Percentiles rank a stretch among this genome's conserved stretches.
These are phyloP conservation scores for Xylariaceae sp. DNA, from an alignment of 2,329 filamentous ascomycete genomes.

Conservation along the genomic window DNA sequence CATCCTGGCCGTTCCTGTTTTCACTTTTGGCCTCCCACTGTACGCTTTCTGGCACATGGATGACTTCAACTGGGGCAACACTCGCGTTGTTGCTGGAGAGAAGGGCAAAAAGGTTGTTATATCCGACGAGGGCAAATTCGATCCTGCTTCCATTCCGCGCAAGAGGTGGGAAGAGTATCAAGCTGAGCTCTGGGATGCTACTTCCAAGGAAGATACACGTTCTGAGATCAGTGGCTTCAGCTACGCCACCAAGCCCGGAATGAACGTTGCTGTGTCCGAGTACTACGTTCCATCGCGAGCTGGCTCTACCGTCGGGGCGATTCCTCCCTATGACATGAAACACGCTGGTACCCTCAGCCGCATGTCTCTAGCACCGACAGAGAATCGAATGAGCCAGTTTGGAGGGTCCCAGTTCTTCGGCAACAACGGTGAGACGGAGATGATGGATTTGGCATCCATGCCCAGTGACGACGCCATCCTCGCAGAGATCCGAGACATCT, in stretches of 20 bases:
- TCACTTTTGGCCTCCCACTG: slow-evolving; percentile 83
- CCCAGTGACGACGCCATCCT: slow-evolving; percentile 87
- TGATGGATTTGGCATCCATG: slow-evolving; percentile 70
- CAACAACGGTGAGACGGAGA: slow-evolving; percentile 64
- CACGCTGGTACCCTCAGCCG: slow-evolving; percentile 54
- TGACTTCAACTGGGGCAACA: slow-evolving; percentile 99
- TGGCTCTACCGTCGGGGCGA: slow-evolving; percentile 51
- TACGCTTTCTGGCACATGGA: slow-evolving; percentile 99
- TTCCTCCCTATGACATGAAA: slow-evolving; percentile 42
- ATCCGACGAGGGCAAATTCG: slow-evolving; percentile 96
- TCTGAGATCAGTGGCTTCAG: slow-evolving; percentile 92
- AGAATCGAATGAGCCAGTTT: slow-evolving; percentile 63
- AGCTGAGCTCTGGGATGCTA: slow-evolving; percentile 94
- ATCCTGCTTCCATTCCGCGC: slow-evolving; percentile 85
- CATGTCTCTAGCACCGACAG: slow-evolving; percentile 77
- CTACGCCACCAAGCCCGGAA: slow-evolving; percentile 81
- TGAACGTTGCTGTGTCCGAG: slow-evolving; percentile 57
- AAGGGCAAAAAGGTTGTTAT: slow-evolving; percentile 89
- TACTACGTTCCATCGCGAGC: slow-evolving; percentile 63
- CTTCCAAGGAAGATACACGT: slow-evolving; percentile 72
- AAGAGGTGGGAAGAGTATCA: slow-evolving; percentile 99
- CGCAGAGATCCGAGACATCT: slow-evolving; percentile 90
- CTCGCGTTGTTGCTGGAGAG: slow-evolving; percentile 93
- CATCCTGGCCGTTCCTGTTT: slow-evolving; percentile 84
- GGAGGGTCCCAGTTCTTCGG: slow-evolving; percentile 58